Conservation (phyloP, 2,329 filamentous ascomycete species). For the Arthrobotrys musiformis region DNA sequence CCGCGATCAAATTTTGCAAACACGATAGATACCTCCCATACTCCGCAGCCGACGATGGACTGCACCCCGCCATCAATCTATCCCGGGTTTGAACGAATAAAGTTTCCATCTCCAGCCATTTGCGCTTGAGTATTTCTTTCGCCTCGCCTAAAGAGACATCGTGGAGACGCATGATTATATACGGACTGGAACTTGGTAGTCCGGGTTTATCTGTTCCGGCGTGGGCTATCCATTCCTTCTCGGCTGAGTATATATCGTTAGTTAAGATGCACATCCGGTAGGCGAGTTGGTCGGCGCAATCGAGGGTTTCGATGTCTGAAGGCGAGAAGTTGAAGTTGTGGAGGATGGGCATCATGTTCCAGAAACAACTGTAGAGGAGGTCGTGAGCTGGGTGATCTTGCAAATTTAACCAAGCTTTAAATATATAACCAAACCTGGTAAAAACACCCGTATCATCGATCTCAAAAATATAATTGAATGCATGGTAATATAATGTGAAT, state of each 20-base stretch:
- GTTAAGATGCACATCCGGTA: not conserved
- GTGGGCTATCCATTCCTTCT: conserved; percentile 27
- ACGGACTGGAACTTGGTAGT: not conserved
- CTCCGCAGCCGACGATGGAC: not conserved
- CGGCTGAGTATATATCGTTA: conserved; percentile 17
- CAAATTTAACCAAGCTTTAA: too few relatives aligned
- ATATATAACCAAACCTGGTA: too few relatives aligned
- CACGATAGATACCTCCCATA: conserved; percentile 9
- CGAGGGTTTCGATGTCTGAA: not conserved
- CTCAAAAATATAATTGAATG: too few relatives aligned
- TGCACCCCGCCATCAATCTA: not conserved
- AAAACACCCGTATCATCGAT: too few relatives aligned
- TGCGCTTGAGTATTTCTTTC: not conserved
- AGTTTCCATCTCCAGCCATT: not conserved
- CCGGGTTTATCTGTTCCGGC: not conserved
- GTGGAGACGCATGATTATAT: not conserved
- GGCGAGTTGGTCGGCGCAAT: not conserved
- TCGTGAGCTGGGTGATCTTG: too few relatives aligned
- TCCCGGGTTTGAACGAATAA: not conserved
- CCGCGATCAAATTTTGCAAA: not conserved
- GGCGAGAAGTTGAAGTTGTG: not conserved
- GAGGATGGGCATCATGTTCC: not conserved
- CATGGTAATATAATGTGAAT: too few relatives aligned
- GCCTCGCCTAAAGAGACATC: conserved; percentile 1
- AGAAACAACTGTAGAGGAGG: not conserved